A percentile compares a stretch with the other conserved stretches of the same genome.
Conservation (phyloP, 75 land plant species). For the Sequoia sempervirens region DNA sequence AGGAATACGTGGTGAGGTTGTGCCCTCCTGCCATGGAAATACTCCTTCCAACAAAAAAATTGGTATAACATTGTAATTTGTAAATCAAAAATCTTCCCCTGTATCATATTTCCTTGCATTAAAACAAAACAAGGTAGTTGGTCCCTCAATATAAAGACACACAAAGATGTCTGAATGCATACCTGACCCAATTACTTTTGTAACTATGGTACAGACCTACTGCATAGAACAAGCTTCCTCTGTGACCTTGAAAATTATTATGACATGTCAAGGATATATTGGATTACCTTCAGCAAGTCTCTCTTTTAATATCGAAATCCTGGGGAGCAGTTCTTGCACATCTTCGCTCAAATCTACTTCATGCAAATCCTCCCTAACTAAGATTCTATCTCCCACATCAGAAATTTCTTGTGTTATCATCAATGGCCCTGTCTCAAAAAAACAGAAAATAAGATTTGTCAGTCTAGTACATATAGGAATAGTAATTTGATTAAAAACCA, state of each 20-base stretch:
- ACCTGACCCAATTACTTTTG: too few species aligned
- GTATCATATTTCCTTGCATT: background rate
- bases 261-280: background rate
- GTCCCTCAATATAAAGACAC: background rate
- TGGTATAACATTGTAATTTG: background rate
- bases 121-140: background rate
- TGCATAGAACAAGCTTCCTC: background rate
- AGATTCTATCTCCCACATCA: background rate
- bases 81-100: background rate
- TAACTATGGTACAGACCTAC: background rate
- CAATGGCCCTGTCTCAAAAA: background rate
- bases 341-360: background rate
- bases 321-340: conserved; percentile 2
- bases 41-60: background rate
- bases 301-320: background rate
- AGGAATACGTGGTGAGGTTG: background rate
- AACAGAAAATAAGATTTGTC: background rate
- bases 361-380: background rate
- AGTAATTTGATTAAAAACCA: background rate
- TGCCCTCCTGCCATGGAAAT: too few species aligned
- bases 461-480: background rate
- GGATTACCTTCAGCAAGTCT: conserved; percentile 3
- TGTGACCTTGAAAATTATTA: background rate
- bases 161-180: background rate
- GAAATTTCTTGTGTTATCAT: conserved; percentile 4